phyloP scores from a whole-genome alignment of 148 eudicot species.

The Rheum nobile region DNA sequence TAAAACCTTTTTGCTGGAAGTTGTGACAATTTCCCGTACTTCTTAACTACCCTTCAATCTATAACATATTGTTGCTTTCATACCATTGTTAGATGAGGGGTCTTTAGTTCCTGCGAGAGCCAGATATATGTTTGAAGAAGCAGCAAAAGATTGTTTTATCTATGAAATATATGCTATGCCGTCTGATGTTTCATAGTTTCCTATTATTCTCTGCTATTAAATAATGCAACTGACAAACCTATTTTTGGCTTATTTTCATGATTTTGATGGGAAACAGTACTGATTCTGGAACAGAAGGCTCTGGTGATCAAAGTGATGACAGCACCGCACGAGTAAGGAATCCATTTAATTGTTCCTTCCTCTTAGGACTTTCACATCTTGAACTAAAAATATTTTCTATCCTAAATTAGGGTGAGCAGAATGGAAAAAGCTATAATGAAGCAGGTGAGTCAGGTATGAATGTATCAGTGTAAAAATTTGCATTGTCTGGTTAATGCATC shows the following conservation, averaged over 20 bases:
- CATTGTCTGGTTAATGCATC: neutral
- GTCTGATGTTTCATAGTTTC: neutral
- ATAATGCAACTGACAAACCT: neutral
- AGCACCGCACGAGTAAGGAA: constrained; percentile 33
- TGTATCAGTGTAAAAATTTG: constrained; percentile 2
- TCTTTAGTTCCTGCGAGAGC: neutral
- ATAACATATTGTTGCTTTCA: neutral
- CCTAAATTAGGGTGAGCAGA: constrained; percentile 26
- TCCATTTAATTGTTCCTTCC: neutral
- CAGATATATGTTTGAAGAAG: neutral
- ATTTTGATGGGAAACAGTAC: constrained; percentile 18
- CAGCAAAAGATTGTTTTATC: neutral
- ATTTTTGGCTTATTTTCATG: neutral
- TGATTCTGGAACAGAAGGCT: constrained; percentile 40
- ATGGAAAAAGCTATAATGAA: constrained; percentile 22
- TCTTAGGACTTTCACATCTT: neutral
- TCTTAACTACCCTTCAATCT: neutral
- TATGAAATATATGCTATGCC: neutral
- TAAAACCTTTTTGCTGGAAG: neutral
- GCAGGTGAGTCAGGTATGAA: constrained; percentile 24
- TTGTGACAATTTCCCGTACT: neutral
- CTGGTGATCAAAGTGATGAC: constrained; percentile 37
- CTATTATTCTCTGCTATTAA: neutral
- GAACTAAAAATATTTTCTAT: constrained; percentile 1
- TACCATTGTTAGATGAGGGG: neutral